Base-by-base conservation (phyloP, 148 eudicot species). In the Diospyros lotus region DNA sequence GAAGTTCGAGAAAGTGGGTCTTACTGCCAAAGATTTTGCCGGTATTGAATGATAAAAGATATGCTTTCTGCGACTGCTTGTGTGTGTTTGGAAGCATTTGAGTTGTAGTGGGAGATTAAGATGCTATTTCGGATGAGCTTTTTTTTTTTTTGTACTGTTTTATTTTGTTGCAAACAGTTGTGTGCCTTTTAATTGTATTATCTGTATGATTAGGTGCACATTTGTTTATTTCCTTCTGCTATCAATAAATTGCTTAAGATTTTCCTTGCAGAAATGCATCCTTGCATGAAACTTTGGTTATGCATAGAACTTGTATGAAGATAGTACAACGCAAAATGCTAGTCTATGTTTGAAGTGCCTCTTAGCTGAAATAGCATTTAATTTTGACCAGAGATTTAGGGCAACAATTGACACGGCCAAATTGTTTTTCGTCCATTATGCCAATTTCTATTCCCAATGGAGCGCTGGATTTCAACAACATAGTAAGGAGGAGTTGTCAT, bases 1-100 rank as follows among this genome's bases (percentile, higher is more conserved):
- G 59, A 90, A 78, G 82, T 92, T 87, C 82, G 97, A 87, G 76
- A 85, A 87, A 72, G 91, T 91, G 51, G 91, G 91, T 6, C 77
- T 79, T 73, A 89, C 87, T 15, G 93, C 89, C 55, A 84, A 87
- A 82, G 88, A 85, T 79, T 91, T 89, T 65, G 96, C 96, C 0
- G 96, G 92, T 51, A 79, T 61, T 52, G 56, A 61, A 55, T 51
- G 63, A 48, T 65, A 41, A 78, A 44, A 58, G 6, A 4, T 50
- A 4, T 9, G 17, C 17, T n/a, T 61, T 15, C 58, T 17, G 38
- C 40, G 59, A 9, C 51, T 15, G 13, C 18, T 50, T 73, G 38
- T 63, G n/a, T 62, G 68, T 73, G 68, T 62, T 13, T 39, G 13
- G 68, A 51, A 52, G 64, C 14, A 39, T 50, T 39, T 63, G 45